phyloP scores from a whole-genome alignment of 495 filamentous ascomycete genomes.

The Xylaria sp. region DNA sequence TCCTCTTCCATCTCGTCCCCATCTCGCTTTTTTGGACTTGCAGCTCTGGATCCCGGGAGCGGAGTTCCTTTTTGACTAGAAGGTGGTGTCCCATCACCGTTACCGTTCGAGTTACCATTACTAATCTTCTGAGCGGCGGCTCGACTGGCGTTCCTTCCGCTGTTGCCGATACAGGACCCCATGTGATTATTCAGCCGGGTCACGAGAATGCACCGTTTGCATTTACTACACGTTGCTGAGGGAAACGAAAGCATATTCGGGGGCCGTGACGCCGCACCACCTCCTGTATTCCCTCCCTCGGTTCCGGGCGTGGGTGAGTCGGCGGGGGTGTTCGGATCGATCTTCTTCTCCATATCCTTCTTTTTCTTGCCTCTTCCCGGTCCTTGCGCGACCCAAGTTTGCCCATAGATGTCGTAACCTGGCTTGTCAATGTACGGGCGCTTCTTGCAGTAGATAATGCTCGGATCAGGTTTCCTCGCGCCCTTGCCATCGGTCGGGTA shows the following conservation, averaged over 20 bases:
- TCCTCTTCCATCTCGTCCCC: constrained; percentile 58
- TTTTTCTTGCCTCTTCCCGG: constrained; percentile 66
- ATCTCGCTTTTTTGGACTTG: constrained; percentile 60
- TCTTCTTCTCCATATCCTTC: constrained; percentile 65
- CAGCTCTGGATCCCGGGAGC: constrained; percentile 53
- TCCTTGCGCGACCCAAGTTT: constrained; percentile 65
- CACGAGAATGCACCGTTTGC: constrained; percentile 61
- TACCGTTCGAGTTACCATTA: constrained; percentile 56
- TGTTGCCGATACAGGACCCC: constrained; percentile 80
- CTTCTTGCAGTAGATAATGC: constrained; percentile 76
- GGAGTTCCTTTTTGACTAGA: constrained; percentile 68
- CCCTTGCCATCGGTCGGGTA: constrained; percentile 69
- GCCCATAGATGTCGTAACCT: constrained; percentile 84
- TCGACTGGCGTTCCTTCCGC: constrained; percentile 70
- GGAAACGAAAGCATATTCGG: constrained; percentile 69
- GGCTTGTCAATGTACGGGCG: constrained; percentile 75
- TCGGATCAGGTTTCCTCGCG: constrained; percentile 64
- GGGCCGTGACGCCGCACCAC: constrained; percentile 50
- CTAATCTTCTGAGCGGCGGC: constrained; percentile 62
- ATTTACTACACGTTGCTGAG: constrained; percentile 60
- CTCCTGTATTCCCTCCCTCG: constrained; percentile 47
- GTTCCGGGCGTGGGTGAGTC: constrained; percentile 58
- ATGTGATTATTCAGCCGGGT: constrained; percentile 74
- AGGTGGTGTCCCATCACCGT: constrained; percentile 60
- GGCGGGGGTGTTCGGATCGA: constrained; percentile 51